Evolutionary conservation across 2,329 filamentous ascomycete species (phyloP).

Genomic region (Zymoseptoria pseudotritici): DNA sequence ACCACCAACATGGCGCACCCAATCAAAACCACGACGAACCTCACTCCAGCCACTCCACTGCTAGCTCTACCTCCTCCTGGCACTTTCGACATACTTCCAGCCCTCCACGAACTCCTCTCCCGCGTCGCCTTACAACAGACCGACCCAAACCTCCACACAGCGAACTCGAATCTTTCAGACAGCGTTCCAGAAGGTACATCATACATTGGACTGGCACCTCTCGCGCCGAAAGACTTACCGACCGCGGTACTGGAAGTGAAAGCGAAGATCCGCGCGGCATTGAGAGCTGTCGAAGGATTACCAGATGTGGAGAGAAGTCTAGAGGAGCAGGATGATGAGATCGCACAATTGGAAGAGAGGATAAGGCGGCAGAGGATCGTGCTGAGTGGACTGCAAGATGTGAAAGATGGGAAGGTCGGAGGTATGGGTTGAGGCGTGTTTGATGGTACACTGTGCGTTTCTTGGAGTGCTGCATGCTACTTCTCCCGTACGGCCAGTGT

Average conservation of each 20-base stretch:
- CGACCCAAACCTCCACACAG: constrained; percentile 6
- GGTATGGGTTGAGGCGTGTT: no score
- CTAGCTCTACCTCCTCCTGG: constrained; percentile 63
- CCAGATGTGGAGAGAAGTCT: constrained; percentile 63
- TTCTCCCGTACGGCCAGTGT: no score
- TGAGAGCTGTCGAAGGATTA: constrained; percentile 56
- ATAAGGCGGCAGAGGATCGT: constrained; percentile 56
- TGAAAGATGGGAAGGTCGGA: constrained; percentile 5
- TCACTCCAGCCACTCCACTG: constrained; percentile 16
- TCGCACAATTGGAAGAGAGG: constrained; percentile 56
- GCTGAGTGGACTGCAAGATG: constrained; percentile 45
- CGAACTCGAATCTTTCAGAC: background rate
- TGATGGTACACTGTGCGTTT: no score
- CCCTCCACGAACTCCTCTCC: constrained; percentile 69
- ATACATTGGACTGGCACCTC: constrained; percentile 26
- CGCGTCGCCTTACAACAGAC: constrained; percentile 45
- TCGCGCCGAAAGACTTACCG: constrained; percentile 69
- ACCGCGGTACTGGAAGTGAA: constrained; percentile 54
- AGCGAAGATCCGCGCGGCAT: constrained; percentile 67
- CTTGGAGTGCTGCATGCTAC: no score
- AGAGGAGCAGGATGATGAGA: constrained; percentile 65
- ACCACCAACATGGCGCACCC: constrained; percentile 15
- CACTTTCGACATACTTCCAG: constrained; percentile 76
- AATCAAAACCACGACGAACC: constrained; percentile 17
- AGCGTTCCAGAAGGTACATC: background rate